A percentile compares a stretch with the other conserved stretches of the same genome.
Evolutionary conservation across 306 rosid genomes (phyloP).

Genomic region (Cicer cuneatum): DNA sequence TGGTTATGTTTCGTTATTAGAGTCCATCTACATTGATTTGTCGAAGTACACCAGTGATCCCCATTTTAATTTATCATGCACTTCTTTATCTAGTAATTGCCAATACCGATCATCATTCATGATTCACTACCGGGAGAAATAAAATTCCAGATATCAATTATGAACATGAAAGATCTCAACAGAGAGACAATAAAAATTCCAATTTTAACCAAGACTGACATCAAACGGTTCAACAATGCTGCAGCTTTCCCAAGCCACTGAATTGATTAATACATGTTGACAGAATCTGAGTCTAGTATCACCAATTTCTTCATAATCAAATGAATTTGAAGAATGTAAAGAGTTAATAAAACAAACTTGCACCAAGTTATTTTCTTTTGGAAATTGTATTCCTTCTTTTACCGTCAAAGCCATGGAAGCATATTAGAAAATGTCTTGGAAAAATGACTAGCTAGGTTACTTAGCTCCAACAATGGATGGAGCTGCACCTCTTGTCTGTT

Average conservation of each 20-base stretch:
- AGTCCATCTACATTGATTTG: neutral
- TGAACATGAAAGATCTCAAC: constrained; percentile 14
- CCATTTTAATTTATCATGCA: neutral
- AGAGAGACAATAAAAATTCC: constrained; percentile 15
- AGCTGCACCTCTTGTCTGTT: constrained; percentile 68
- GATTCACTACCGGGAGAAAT: neutral
- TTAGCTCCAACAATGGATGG: constrained; percentile 63
- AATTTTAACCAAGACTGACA: constrained; percentile 4
- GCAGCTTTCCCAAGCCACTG: constrained; percentile 42
- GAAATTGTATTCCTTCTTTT: constrained; percentile 35
- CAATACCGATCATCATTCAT: neutral
- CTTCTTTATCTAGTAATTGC: neutral
- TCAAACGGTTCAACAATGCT: constrained; percentile 22
- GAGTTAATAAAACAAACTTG: constrained; percentile 43
- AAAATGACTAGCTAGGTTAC: constrained; percentile 52
- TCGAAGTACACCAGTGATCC: neutral
- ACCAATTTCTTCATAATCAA: constrained; percentile 61
- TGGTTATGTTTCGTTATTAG: neutral
- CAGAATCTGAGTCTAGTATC: constrained; percentile 26
- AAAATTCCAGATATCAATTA: constrained; percentile 13
- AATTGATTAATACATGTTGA: constrained; percentile 21
- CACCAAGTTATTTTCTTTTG: constrained; percentile 39
- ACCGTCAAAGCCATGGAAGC: constrained; percentile 47
- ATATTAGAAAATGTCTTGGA: constrained; percentile 43
- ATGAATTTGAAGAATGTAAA: constrained; percentile 61